A percentile compares a stretch with the other conserved stretches of the same genome.
phyloP scores from a whole-genome alignment of 2,329 filamentous ascomycete species.

The Neonectria coccinea region DNA sequence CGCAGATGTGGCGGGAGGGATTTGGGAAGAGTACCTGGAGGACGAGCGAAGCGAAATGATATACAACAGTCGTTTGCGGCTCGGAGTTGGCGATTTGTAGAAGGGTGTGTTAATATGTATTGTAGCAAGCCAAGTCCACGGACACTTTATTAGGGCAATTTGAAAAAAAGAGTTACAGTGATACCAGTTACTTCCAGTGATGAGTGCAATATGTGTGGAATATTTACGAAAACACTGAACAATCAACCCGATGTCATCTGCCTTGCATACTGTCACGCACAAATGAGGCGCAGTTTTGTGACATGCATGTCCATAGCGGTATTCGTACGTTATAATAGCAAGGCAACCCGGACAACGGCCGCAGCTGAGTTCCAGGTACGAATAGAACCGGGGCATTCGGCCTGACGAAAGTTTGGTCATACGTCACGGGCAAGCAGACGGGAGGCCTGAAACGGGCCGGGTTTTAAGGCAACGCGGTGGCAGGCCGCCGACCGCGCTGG shows the following conservation, averaged over 20 bases:
- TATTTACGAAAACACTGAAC: background rate
- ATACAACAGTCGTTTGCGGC: constrained; percentile 19
- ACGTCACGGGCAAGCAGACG: background rate
- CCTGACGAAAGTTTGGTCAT: background rate
- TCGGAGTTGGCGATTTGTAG: constrained; percentile 15
- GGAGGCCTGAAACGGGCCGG: constrained; percentile 25
- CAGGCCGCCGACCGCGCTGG: background rate
- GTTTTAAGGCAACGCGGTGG: constrained; percentile 12
- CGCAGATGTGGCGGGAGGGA: constrained; percentile 3
- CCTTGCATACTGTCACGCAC: background rate
- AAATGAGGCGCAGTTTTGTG: constrained; percentile 10
- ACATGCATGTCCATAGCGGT: constrained; percentile 7
- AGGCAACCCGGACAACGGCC: background rate
- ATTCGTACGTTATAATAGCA: constrained; percentile 10
- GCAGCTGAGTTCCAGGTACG: background rate
- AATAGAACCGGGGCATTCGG: constrained; percentile 1
- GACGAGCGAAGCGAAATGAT: constrained; percentile 2
- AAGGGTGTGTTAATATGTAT: constrained; percentile 20
- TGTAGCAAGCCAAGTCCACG: constrained; percentile 8
- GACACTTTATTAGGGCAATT: constrained; percentile 4
- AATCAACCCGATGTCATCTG: background rate
- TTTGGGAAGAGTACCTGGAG: background rate
- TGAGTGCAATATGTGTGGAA: background rate
- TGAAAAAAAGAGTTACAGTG: background rate
- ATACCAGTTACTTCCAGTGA: background rate